Conservation (phyloP, 495 filamentous ascomycete genomes). For the Hyphodiscus hymeniophilus region DNA sequence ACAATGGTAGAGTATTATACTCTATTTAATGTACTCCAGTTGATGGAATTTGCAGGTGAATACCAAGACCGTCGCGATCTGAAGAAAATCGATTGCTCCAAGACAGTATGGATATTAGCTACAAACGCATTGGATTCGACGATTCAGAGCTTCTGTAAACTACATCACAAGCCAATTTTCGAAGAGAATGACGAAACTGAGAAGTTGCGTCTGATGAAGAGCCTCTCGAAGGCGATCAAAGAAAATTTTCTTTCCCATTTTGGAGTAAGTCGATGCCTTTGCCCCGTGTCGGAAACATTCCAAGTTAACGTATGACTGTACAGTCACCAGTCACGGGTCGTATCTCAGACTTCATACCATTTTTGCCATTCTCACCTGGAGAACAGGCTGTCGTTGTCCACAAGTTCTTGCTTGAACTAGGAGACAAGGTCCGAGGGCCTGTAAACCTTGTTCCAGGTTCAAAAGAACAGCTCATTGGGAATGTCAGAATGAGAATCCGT, state of each 20-base stretch:
- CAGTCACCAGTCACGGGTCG: conserved; percentile 31
- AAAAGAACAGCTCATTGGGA: too few relatives aligned
- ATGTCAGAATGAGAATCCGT: too few relatives aligned
- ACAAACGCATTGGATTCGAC: conserved; percentile 38
- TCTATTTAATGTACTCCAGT: not conserved
- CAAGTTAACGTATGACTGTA: too few relatives aligned
- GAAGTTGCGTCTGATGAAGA: conserved; percentile 19
- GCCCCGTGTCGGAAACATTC: too few relatives aligned
- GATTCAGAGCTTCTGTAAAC: conserved; percentile 31
- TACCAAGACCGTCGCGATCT: conserved; percentile 38
- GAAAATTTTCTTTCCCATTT: conserved; percentile 25
- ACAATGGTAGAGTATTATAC: conserved; percentile 28
- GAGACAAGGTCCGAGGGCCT: conserved; percentile 21
- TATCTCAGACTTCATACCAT: conserved; percentile 38
- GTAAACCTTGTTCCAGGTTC: too few relatives aligned
- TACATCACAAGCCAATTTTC: conserved; percentile 15
- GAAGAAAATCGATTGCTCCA: conserved; percentile 38
- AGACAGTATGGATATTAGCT: conserved; percentile 48
- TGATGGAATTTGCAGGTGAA: conserved; percentile 18
- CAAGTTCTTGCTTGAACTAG: conserved; percentile 35
- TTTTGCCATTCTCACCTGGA: conserved; percentile 33
- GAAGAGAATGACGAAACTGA: too few relatives aligned
- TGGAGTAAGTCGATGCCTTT: conserved; percentile 22
- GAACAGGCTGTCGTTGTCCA: conserved; percentile 37
- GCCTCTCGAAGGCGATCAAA: conserved; percentile 26